Evolutionary conservation across 169 alveolate genomes (phyloP), one percentile per base, ranked within the genome.

Genomic region (Sarcocystis neurona): DNA sequence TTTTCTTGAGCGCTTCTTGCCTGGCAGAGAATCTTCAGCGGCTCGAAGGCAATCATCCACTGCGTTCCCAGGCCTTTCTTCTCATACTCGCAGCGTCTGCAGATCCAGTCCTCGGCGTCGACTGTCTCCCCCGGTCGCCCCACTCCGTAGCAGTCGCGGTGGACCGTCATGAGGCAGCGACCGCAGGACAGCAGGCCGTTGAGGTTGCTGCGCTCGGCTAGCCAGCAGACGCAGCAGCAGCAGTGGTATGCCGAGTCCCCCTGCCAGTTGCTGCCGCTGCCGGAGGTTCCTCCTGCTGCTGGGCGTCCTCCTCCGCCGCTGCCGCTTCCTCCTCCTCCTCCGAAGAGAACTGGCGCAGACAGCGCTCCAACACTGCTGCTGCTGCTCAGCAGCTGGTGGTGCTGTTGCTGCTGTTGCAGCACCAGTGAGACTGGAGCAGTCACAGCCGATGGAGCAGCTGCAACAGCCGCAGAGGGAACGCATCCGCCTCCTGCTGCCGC

Each of bases 11-110:
- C 39, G 78, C 41, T 48, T 10, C 63, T 50, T 18, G 70, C 89
- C 77, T 75, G 66, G 87, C 96, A 94, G 20, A 85, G 84, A 30
- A 93, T 50, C 41, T 90, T 77, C 92, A 90, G 87, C 84, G 95
- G 93, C 47, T 85, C 88, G 84, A 92, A 94, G 78, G 85, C 89
- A 37, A 89, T 84, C 53, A 90, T 88, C 94, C 95, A 94, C 79
- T 94, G 96, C 27, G 94, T 87, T 34, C 95, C 95, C 75, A 93
- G 88, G n/a, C 89, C 44, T 0, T 91, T 92, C 74, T 93, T 92
- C 85, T 94, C 96, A 63, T 75, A 74, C 43, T 94, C 96, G 50
- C 96, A 94, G 10, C 96, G 79, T 37, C 93, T 58, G 92, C 96
- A 94, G 60, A 94, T 34, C 91, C 93, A 93, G 60, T 89, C 92